Evolutionary conservation across 2,329 filamentous ascomycete species (phyloP).

Genomic region (Penicillium sp.): DNA sequence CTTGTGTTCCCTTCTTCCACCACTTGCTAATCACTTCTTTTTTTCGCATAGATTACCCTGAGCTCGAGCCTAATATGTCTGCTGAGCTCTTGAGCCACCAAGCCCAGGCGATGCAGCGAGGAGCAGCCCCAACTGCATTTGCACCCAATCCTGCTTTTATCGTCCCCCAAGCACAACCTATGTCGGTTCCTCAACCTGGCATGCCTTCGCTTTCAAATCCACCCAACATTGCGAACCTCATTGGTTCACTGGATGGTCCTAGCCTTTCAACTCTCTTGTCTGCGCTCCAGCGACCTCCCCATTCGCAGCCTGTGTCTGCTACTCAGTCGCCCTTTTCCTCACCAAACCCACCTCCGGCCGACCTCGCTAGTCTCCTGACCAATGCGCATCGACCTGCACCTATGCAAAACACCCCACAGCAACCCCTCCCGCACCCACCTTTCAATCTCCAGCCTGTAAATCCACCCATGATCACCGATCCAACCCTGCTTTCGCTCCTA

Average conservation of each 20-base stretch:
- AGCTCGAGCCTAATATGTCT: conserved; percentile 73
- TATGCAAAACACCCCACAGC: conserved; percentile 31
- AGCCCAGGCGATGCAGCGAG: conserved; percentile 42
- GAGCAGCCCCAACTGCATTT: conserved; percentile 36
- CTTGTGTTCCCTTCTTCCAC: background rate
- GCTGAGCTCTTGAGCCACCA: conserved; percentile 72
- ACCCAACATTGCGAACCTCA: conserved; percentile 61
- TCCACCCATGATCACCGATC: conserved; percentile 32
- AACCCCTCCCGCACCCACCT: conserved; percentile 27
- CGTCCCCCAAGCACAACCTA: conserved; percentile 35
- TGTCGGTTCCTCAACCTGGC: conserved; percentile 32
- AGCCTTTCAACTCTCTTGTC: conserved; percentile 69
- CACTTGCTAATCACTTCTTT: conserved; percentile 21
- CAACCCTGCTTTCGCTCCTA: conserved; percentile 39
- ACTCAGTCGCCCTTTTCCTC: conserved; percentile 37
- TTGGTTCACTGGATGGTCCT: conserved; percentile 66
- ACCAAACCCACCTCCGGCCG: conserved; percentile 35
- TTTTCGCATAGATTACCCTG: conserved; percentile 65
- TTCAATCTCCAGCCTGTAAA: conserved; percentile 31
- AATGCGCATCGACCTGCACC: conserved; percentile 39
- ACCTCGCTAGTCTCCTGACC: conserved; percentile 43
- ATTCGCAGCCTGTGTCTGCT: conserved; percentile 34
- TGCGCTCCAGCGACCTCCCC: conserved; percentile 51
- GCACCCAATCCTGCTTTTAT: conserved; percentile 38
- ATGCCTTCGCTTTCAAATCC: conserved; percentile 37